Percentiles rank a stretch among this genome's conserved stretches.
Evolutionary conservation across 805 yeast genomes (phyloP).

Genomic region (Sugiyamaella lignohabitans): DNA sequence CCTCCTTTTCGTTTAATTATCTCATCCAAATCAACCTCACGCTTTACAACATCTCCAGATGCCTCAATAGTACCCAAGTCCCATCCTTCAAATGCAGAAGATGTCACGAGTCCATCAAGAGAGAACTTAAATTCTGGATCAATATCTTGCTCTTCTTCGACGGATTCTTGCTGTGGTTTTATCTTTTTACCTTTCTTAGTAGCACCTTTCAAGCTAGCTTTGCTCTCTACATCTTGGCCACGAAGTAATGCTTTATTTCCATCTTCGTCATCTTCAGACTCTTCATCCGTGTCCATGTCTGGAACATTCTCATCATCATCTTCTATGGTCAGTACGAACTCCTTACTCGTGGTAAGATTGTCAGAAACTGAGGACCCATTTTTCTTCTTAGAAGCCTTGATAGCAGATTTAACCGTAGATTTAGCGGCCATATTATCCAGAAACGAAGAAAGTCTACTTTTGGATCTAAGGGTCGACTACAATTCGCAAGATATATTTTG

Average conservation of each 20-base stretch:
- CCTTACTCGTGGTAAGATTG: conserved; percentile 36
- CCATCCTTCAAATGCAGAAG: conserved; percentile 64
- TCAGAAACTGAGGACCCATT: too few species aligned
- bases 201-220: conserved; percentile 5
- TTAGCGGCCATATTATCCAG: background rate
- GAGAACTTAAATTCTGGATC: conserved; percentile 72
- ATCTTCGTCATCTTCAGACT: conserved; percentile 26
- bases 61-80: conserved; percentile 57
- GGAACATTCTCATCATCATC: conserved; percentile 70
- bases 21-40: conserved; percentile 78
- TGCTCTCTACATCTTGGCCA: conserved; percentile 21
- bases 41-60: conserved; percentile 25
- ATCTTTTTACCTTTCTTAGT: conserved; percentile 2
- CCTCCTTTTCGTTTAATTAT: conserved; percentile 77
- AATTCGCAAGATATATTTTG: background rate
- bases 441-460: background rate
- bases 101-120: conserved; percentile 38
- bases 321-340: conserved; percentile 71
- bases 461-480: background rate
- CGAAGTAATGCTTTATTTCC: background rate
- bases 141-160: conserved; percentile 40
- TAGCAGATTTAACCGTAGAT: too few species aligned
- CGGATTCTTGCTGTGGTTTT: conserved; percentile 22
- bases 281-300: conserved; percentile 45
- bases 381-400: too few species aligned